Percentiles rank a stretch among this genome's conserved stretches.
phyloP scores from a whole-genome alignment of 257 asterid genomes.

The Ajuga chamaepitys region DNA sequence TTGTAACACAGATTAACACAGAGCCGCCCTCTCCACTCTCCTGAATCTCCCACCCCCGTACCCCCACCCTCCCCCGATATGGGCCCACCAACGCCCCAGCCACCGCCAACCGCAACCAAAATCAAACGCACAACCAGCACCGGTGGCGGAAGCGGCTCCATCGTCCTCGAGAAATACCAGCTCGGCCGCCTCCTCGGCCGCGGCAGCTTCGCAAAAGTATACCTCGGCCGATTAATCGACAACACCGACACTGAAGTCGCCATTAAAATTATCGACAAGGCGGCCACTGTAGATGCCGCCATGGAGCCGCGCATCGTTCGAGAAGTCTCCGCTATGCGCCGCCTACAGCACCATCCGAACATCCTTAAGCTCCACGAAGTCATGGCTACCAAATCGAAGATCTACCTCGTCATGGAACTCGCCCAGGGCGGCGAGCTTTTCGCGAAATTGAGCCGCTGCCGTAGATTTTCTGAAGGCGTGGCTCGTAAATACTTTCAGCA shows the following conservation, averaged over 20 bases:
- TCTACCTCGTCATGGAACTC: constrained; percentile 85
- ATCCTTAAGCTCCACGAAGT: constrained; percentile 79
- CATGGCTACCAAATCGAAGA: constrained; percentile 68
- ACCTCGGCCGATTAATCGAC: constrained; percentile 37
- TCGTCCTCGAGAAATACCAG: constrained; percentile 61
- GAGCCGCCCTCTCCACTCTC: background rate
- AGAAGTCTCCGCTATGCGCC: constrained; percentile 88
- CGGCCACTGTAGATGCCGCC: constrained; percentile 35
- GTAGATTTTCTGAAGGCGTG: constrained; percentile 53
- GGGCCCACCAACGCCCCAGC: constrained; percentile 28
- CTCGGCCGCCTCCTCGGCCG: constrained; percentile 77
- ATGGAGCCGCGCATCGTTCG: constrained; percentile 67
- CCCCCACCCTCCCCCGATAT: constrained; percentile 13
- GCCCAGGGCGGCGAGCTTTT: constrained; percentile 84
- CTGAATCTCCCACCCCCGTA: background rate
- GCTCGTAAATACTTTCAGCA: constrained; percentile 60
- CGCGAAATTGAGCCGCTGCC: constrained; percentile 43
- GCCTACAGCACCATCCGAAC: constrained; percentile 69
- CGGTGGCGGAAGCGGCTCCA: constrained; percentile 53
- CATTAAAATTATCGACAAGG: constrained; percentile 63
- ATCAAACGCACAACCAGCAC: constrained; percentile 41
- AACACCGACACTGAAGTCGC: constrained; percentile 37
- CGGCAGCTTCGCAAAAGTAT: constrained; percentile 89
- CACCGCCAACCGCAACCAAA: constrained; percentile 11
- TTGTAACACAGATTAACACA: background rate